phyloP scores from a whole-genome alignment of 1,284 basidiomycete species.

The Phellopilus nigrolimitatus region DNA sequence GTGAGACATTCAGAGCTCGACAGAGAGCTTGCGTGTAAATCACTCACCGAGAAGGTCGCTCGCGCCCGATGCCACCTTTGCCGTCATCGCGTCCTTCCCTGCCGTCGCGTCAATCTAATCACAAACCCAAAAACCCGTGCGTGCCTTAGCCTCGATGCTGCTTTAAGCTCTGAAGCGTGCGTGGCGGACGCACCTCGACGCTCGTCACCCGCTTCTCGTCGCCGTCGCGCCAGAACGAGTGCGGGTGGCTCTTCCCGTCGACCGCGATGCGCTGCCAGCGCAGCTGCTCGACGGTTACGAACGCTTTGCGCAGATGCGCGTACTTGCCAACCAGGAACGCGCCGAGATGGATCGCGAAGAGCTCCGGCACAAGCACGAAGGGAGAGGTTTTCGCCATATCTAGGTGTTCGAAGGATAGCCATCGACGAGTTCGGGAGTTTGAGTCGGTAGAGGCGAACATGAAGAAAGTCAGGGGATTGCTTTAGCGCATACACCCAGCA shows the following conservation, averaged over 20 bases:
- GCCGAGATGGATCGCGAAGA: constrained; percentile 84
- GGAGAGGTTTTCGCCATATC: constrained; percentile 86
- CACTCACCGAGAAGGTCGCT: constrained; percentile 71
- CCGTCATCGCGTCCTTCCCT: constrained; percentile 56
- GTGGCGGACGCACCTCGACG: constrained; percentile 45
- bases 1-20: background rate
- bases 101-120: constrained; percentile 61
- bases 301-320: constrained; percentile 70
- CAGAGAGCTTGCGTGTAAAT: background rate
- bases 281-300: constrained; percentile 75
- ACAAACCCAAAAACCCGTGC: too few species aligned
- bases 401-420: constrained; percentile 28
- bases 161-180: too few species aligned
- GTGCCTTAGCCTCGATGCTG: constrained; percentile 13
- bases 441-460: constrained; percentile 8
- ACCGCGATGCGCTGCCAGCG: constrained; percentile 83
- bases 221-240: constrained; percentile 86
- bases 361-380: constrained; percentile 76
- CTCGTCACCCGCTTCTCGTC: constrained; percentile 79
- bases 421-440: background rate
- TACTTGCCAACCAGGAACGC: constrained; percentile 85
- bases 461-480: background rate
- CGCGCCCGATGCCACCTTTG: constrained; percentile 64
- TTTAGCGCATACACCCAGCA: constrained; percentile 6
- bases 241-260: constrained; percentile 57